A percentile compares a stretch with the other conserved stretches of the same genome.
Conservation (phyloP, 495 filamentous ascomycete genomes). For the Penicillium soppii region DNA sequence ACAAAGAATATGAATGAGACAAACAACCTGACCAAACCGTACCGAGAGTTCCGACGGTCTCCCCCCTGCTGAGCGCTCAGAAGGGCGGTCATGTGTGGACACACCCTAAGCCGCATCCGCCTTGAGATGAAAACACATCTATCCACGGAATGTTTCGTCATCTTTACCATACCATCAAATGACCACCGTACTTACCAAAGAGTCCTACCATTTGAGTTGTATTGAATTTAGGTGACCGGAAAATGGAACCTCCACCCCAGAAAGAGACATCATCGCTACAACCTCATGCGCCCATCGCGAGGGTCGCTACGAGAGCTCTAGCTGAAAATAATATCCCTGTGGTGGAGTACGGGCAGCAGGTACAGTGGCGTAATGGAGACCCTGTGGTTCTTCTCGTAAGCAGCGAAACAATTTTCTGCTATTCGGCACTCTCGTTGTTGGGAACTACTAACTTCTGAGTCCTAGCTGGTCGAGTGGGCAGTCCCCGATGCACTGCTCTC, state of each 20-base stretch:
- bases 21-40: too few species aligned
- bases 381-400: slow-evolving; percentile 17
- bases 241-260: slow-evolving; percentile 4
- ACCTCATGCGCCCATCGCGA: not conserved
- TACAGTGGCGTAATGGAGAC: slow-evolving; percentile 12
- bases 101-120: too few species aligned
- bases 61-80: too few species aligned
- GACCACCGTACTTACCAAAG: too few species aligned
- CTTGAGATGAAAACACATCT: too few species aligned
- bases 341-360: slow-evolving; percentile 19
- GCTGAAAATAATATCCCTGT: slow-evolving; percentile 14
- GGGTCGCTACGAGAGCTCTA: slow-evolving; percentile 14
- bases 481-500: slow-evolving; percentile 13
- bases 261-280: slow-evolving; percentile 3
- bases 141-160: too few species aligned
- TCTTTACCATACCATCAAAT: too few species aligned
- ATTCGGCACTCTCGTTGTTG: not conserved
- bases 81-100: too few species aligned
- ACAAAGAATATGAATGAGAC: too few species aligned
- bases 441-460: not conserved
- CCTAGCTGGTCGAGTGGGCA: slow-evolving; percentile 17
- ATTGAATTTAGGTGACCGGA: too few species aligned
- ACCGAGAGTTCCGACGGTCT: too few species aligned
- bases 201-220: too few species aligned
- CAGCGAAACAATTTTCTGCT: not conserved